Evolutionary conservation across 2,329 filamentous ascomycete species (phyloP).

Genomic region (Chaetomiaceae sp.): DNA sequence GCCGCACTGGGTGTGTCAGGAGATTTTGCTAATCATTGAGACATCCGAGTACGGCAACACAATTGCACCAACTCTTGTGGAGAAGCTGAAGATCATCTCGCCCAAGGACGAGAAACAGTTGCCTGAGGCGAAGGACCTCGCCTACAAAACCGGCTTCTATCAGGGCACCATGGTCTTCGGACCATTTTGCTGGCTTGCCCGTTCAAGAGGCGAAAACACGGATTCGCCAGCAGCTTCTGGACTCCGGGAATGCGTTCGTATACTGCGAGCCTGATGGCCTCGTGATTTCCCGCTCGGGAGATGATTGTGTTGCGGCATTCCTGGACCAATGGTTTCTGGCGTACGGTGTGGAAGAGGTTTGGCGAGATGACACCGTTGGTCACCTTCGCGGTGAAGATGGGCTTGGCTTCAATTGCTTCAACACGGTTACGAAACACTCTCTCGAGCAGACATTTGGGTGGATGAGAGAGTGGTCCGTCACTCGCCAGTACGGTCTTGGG

Average conservation of each 20-base stretch:
- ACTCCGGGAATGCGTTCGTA: conserved; percentile 69
- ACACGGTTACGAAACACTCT: conserved; percentile 29
- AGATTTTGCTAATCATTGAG: conserved; percentile 76
- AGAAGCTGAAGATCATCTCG: conserved; percentile 85
- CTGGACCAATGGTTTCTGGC: conserved; percentile 95
- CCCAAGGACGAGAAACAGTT: conserved; percentile 77
- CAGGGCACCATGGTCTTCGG: conserved; percentile 76
- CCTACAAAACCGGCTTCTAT: conserved; percentile 60
- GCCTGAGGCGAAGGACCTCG: conserved; percentile 78
- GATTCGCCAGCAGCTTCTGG: conserved; percentile 38
- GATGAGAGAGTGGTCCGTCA: conserved; percentile 82
- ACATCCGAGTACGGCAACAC: conserved; percentile 79
- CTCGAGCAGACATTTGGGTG: conserved; percentile 63
- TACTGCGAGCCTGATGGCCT: conserved; percentile 84
- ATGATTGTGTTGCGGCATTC: conserved; percentile 77
- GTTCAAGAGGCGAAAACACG: conserved; percentile 49
- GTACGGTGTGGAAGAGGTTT: conserved; percentile 57
- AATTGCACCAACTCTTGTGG: conserved; percentile 69
- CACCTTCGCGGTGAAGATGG: conserved; percentile 2
- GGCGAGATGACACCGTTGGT: conserved; percentile 51
- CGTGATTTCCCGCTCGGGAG: conserved; percentile 76
- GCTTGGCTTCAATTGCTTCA: conserved; percentile 4
- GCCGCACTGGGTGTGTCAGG: conserved; percentile 85
- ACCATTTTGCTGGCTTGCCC: conserved; percentile 72
- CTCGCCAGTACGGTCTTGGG: conserved; percentile 62